Conservation (phyloP, 2,329 filamentous ascomycete species). For the Colletotrichum viniferum region DNA sequence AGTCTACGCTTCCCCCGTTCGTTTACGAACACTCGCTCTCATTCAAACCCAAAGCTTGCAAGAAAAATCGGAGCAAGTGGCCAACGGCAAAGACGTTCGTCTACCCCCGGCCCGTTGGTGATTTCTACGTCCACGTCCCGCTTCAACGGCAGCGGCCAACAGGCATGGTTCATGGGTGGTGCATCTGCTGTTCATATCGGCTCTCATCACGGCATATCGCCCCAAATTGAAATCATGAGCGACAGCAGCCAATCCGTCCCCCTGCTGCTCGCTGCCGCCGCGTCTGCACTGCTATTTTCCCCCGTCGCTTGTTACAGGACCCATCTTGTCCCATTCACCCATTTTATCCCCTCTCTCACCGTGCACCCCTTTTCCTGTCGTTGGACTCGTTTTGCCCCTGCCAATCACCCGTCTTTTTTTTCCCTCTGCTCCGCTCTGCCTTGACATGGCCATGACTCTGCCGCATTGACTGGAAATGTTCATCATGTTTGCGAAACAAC, state of each 20-base stretch:
- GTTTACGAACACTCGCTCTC: neutral
- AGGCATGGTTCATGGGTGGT: slow-evolving; percentile 7
- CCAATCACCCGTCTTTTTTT: neutral
- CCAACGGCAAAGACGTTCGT: neutral
- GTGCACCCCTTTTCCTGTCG: neutral
- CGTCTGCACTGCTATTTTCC: neutral
- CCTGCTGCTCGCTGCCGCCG: slow-evolving; percentile 4
- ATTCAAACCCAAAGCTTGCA: neutral
- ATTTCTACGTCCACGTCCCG: neutral
- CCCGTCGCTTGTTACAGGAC: slow-evolving; percentile 3
- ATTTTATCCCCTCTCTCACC: neutral
- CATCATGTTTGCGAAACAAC: slow-evolving; percentile 9
- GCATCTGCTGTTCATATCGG: neutral
- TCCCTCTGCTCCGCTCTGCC: neutral
- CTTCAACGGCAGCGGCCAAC: neutral
- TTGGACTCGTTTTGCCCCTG: neutral
- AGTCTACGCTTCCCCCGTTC: neutral
- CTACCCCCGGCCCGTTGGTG: neutral
- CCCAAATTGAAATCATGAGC: slow-evolving; percentile 13
- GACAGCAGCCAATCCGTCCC: slow-evolving; percentile 11
- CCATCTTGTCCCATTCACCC: neutral
- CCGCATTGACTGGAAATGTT: slow-evolving; percentile 1
- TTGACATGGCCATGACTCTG: neutral
- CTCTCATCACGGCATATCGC: slow-evolving; percentile 3
- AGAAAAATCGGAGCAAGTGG: neutral